Conservation (phyloP, 257 asterid genomes). For the Lithospermum erythrorhizon region DNA sequence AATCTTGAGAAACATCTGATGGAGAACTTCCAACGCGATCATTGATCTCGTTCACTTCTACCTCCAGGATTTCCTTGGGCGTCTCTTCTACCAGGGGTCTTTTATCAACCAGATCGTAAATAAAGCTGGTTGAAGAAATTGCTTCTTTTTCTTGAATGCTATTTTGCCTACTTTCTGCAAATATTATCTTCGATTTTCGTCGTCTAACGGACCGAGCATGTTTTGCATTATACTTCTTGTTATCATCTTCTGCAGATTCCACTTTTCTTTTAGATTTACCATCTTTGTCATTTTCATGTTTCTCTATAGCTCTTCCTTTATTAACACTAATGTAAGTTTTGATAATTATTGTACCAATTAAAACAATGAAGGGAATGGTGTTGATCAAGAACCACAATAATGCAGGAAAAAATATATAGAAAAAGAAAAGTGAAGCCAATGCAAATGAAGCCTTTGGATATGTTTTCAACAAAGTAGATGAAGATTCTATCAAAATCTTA, state of each 20-base stretch:
- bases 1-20: slow-evolving; percentile 1
- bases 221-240: slow-evolving; percentile 14
- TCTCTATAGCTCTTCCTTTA: slow-evolving; percentile 7
- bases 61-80: slow-evolving; percentile 49
- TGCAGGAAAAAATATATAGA: slow-evolving; percentile 36
- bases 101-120: slow-evolving; percentile 31
- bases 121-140: slow-evolving; percentile 16
- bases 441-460: slow-evolving; percentile 39
- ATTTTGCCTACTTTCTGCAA: slow-evolving; percentile 17
- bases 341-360: slow-evolving; percentile 13
- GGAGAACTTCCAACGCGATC: slow-evolving; percentile 10
- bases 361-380: slow-evolving; percentile 25
- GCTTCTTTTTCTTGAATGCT: slow-evolving; percentile 32
- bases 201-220: slow-evolving; percentile 66
- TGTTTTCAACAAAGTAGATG: slow-evolving; percentile 13
- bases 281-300: slow-evolving; percentile 13
- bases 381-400: slow-evolving; percentile 47
- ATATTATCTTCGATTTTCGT: slow-evolving; percentile 32
- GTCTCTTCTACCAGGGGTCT: slow-evolving; percentile 27
- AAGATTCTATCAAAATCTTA: slow-evolving; percentile 22
- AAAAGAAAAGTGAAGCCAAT: slow-evolving; percentile 22
- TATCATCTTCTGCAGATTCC: slow-evolving; percentile 9
- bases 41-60: slow-evolving; percentile 21
- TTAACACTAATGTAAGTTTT: slow-evolving; percentile 11
- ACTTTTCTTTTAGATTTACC: slow-evolving; percentile 1